phyloP scores from a whole-genome alignment of 352 stramenopile species.

The Globisporangium radiosum region DNA sequence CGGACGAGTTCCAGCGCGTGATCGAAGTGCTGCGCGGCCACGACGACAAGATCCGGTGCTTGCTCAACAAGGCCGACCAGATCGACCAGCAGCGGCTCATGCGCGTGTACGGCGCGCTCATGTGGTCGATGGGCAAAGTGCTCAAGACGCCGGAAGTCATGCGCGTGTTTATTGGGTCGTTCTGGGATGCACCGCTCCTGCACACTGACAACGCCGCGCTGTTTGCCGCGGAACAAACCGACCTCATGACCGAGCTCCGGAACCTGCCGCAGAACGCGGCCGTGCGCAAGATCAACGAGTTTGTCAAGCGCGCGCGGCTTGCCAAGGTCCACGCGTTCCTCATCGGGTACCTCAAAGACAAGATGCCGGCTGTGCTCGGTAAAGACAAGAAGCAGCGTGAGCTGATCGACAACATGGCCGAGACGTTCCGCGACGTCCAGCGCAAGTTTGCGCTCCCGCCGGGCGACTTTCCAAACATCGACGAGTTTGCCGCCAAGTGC shows the following conservation, averaged over 20 bases:
- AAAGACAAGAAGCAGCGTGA: conserved; percentile 97
- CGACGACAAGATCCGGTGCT: conserved; percentile 98
- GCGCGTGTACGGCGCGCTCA: conserved; percentile 93
- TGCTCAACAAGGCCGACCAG: conserved; percentile 99
- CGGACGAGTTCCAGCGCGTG: conserved; percentile 96
- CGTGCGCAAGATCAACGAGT: conserved; percentile 91
- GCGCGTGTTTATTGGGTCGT: conserved; percentile 97
- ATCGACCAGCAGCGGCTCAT: conserved; percentile 97
- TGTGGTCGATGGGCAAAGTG: conserved; percentile 98
- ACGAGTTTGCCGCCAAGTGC: conserved; percentile 84
- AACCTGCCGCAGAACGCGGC: conserved; percentile 94
- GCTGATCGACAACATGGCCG: conserved; percentile 91
- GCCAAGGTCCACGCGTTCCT: conserved; percentile 97
- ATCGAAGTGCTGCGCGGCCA: conserved; percentile 96
- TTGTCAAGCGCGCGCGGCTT: conserved; percentile 94
- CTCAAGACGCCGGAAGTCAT: conserved; percentile 97
- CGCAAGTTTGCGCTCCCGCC: conserved; percentile 95
- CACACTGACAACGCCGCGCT: conserved; percentile 89
- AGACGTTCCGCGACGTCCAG: conserved; percentile 96
- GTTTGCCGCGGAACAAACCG: conserved; percentile 95
- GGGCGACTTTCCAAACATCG: conserved; percentile 92
- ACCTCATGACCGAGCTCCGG: conserved; percentile 96
- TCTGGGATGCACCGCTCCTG: conserved; percentile 91
- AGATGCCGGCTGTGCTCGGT: conserved; percentile 96
- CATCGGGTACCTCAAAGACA: conserved; percentile 92